Base-by-base conservation (phyloP, 176 grass and related monocot genomes). In the Olyra latifolia region DNA sequence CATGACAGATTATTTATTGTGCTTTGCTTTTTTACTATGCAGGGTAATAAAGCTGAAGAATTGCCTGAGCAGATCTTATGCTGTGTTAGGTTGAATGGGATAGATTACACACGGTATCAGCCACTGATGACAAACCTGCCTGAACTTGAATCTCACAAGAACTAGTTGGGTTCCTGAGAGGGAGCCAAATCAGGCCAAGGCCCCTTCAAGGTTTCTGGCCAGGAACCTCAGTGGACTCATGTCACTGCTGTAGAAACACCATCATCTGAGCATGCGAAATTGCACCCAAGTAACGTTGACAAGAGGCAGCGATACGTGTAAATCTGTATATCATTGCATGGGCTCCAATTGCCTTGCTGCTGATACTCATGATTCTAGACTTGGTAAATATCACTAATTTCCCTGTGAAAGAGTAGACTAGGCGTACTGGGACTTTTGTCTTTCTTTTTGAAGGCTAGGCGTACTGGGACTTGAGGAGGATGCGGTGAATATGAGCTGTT, bases 11-110 rank as follows among this genome's bases (percentile, higher is more conserved):
- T 32, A 81, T 13, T 79, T 66, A 61, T 48, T 60, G 29, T 81
- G 38, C n/a, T 20, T 20, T 16, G 0, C 49, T 85, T 82, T 82
- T 22, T 20, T 24, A 3, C 19, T 62, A 7, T 91, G 48, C 90
- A 99, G 96, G 96, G 96, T 82, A 95, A 87, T 52, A 99, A 91
- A 80, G 54, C 86, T 30, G 96, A 99, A 86, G 96, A 99, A 74
- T 72, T 99, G 27, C 96, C 93, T 32, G 96, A 99, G 75, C 90
- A 95, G 49, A 71, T 99, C 35, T 84, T 99, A 15, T 99, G 96
- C 78, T 99, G 96, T 48, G 84, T 99, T 64, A 89, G 96, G 81
- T 80, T 99, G 88, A 99, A 99, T 19, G 88, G 86, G 72, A 91
- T 99, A 38, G 87, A 99, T 80, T 91, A 99, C 62, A 81, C 72